Base-by-base conservation (phyloP, 306 rosid species). In the Inga laurina region DNA sequence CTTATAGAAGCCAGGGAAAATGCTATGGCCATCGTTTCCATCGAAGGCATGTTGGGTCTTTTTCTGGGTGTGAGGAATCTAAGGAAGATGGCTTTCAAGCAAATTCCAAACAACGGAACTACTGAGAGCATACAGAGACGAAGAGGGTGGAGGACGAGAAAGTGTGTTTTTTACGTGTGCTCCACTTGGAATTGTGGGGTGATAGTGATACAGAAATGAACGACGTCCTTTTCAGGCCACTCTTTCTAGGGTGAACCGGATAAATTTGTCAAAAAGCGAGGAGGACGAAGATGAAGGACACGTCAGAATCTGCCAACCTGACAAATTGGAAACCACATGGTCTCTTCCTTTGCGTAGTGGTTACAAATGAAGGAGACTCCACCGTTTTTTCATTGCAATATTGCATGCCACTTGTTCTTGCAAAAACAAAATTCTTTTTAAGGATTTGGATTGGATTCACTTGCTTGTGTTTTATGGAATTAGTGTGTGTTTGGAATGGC, bases 71-170 rank as follows among this genome's bases (percentile, higher is more conserved):
- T 13, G 75, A 79, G 49, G 82, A 67, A 68, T 48, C 11, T 79
- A 27, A 79, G 75, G 82, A 11, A 67, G 65, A 27, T 48, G 66
- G 87, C 76, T 65, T 76, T 64, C 62, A 80, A 15, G 21, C 30
- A 1, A 62, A 21, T 30, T n/a, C 46, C 30, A 10, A 62, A 19
- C 34, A 68, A 72, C 82, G 84, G 79, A 81, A 75, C 32, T 44
- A 78, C 62, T 80, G 82, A 80, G 75, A 7, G 34, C 59, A 73
- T 19, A 21, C 73, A 21, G 49, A 24, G 14, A 68, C 0, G 24
- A 8, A n/a, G 34, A 4, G 35, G 7, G 8, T 0, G 27, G 75
- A 14, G 1, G 39, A 7, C 10, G 41, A 30, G 19, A 0, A 16
- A 16, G 72, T 12, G 37, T 4, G 16, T 62, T 24, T 22, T 61